These are phyloP conservation scores for Gaeumannomyces sp. DNA, from an alignment of 2,329 filamentous ascomycete species.

Conservation along the genomic window DNA sequence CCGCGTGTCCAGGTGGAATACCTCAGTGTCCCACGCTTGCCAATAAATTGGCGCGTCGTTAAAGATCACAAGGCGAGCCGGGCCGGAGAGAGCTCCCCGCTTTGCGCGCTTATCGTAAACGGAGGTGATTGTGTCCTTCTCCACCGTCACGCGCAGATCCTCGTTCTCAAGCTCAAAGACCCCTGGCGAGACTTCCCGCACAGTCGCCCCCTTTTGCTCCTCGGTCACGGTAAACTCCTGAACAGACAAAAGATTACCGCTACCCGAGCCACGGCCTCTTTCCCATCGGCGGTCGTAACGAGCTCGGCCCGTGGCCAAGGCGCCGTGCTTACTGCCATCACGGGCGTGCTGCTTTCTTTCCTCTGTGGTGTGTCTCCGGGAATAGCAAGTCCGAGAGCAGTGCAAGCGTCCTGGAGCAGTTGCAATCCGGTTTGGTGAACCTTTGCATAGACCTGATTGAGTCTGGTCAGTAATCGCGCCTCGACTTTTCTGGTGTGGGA, in stretches of 20 bases:
- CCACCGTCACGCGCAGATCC: conserved; percentile 46
- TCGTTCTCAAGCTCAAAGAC: conserved; percentile 52
- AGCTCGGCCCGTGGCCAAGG: conserved; percentile 54
- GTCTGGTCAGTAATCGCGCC: conserved; percentile 19
- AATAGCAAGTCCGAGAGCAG: conserved; percentile 46
- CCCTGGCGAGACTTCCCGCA: conserved; percentile 42
- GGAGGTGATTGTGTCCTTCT: conserved; percentile 54
- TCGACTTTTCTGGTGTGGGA: neutral
- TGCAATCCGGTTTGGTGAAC: conserved; percentile 51
- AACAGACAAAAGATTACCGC: conserved; percentile 18
- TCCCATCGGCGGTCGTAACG: conserved; percentile 32
- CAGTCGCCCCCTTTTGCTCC: conserved; percentile 29
- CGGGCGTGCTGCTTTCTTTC: conserved; percentile 18
- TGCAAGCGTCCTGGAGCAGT: conserved; percentile 45
- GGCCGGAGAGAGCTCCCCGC: conserved; percentile 53
- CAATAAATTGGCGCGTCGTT: conserved; percentile 67
- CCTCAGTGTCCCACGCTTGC: conserved; percentile 68
- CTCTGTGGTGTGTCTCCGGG: conserved; percentile 21
- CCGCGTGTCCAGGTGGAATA: conserved; percentile 59
- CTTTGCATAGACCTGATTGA: conserved; percentile 45
- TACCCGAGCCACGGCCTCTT: conserved; percentile 19
- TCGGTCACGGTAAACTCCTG: neutral
- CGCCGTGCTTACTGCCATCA: conserved; percentile 51
- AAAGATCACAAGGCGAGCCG: conserved; percentile 60
- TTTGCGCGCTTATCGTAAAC: conserved; percentile 51